These are phyloP conservation scores for Boletus reticuloceps DNA, from an alignment of 768 basidiomycete species.

Conservation along the genomic window DNA sequence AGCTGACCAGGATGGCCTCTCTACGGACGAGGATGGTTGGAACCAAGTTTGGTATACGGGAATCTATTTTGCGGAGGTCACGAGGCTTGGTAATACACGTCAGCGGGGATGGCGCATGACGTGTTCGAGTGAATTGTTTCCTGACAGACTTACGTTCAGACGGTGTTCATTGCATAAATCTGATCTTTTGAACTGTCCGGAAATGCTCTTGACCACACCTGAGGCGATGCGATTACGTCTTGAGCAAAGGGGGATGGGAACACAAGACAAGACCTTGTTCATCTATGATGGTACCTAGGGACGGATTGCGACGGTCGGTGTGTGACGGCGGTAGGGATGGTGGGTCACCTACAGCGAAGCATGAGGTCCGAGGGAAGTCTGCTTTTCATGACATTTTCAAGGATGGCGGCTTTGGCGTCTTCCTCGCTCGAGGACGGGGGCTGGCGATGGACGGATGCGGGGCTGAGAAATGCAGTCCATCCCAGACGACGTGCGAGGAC, in stretches of 20 bases:
- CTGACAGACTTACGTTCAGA: constrained; percentile 68
- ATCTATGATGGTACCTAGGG: constrained; percentile 82
- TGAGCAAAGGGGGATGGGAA: constrained; percentile 12
- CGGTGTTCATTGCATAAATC: constrained; percentile 86
- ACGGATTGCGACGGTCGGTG: constrained; percentile 19
- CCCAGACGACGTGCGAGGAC: constrained; percentile 15
- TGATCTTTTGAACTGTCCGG: constrained; percentile 86
- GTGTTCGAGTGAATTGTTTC: constrained; percentile 8
- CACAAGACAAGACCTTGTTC: constrained; percentile 58
- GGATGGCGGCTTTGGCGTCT: constrained; percentile 69
- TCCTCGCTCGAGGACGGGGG: constrained; percentile 48
- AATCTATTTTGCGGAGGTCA: constrained; percentile 96
- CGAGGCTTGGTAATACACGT: constrained; percentile 59
- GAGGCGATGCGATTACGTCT: constrained; percentile 29
- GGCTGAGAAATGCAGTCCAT: constrained; percentile 28
- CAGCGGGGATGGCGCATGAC: constrained; percentile 21
- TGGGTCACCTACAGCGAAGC: constrained; percentile 72
- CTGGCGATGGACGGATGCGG: background rate
- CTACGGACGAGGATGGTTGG: constrained; percentile 90
- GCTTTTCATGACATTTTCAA: constrained; percentile 85
- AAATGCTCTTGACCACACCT: constrained; percentile 87
- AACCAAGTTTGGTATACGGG: constrained; percentile 88
- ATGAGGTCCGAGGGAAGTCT: constrained; percentile 87
- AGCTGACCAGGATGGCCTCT: constrained; percentile 79
- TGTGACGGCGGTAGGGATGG: constrained; percentile 4